Percentiles rank a stretch among this genome's conserved stretches.
These are phyloP conservation scores for Fusarium incarnatum DNA, from an alignment of 2,329 filamentous ascomycete species.

Conservation along the genomic window DNA sequence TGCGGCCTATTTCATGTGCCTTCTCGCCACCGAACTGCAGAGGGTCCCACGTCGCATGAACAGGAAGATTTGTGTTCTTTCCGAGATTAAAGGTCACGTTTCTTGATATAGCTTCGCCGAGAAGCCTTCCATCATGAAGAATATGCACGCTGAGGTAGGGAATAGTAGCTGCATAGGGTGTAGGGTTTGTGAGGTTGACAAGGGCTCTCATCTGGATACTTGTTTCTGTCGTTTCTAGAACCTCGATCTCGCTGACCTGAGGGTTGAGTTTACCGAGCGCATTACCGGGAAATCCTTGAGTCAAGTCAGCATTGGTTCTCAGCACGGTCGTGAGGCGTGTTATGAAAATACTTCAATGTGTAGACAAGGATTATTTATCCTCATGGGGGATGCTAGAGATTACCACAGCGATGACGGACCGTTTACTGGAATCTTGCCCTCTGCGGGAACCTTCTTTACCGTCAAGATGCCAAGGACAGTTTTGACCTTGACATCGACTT, in stretches of 20 bases:
- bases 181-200: constrained; percentile 91
- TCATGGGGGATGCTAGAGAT: constrained; percentile 45
- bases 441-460: constrained; percentile 84
- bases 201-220: constrained; percentile 77
- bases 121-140: constrained; percentile 75
- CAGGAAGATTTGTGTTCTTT: constrained; percentile 75
- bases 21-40: constrained; percentile 67
- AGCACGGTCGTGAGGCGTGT: constrained; percentile 42
- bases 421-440: constrained; percentile 90
- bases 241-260: constrained; percentile 75
- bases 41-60: constrained; percentile 82
- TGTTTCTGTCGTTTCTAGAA: constrained; percentile 77
- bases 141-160: constrained; percentile 84
- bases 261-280: constrained; percentile 64
- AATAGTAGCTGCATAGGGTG: constrained; percentile 83
- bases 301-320: constrained; percentile 50
- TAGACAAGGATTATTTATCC: constrained; percentile 42
- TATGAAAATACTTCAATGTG: constrained; percentile 48
- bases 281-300: constrained; percentile 68
- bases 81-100: constrained; percentile 75
- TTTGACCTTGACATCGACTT: constrained; percentile 83
- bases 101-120: constrained; percentile 79
- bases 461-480: constrained; percentile 85
- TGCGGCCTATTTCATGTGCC: constrained; percentile 71
- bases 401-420: constrained; percentile 78